These are phyloP conservation scores for Microbotryum saponariae DNA, from an alignment of 1,284 basidiomycete genomes.

Conservation along the genomic window DNA sequence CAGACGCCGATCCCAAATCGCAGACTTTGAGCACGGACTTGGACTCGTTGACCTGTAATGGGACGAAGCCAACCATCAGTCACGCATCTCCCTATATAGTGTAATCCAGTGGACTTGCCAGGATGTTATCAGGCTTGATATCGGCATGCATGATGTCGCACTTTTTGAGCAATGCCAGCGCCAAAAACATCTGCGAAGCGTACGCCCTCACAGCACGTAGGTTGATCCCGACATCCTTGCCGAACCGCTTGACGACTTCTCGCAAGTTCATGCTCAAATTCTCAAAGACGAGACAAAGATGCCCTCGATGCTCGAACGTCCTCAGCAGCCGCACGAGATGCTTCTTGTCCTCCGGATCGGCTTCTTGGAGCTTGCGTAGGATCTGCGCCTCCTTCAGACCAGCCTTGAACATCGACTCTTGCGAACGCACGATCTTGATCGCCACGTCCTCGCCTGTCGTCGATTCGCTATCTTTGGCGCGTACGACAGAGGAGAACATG, in stretches of 20 bases:
- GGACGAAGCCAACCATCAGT: constrained; percentile 2
- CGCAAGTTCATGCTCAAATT: constrained; percentile 94
- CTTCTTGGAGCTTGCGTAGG: constrained; percentile 71
- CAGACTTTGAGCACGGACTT: constrained; percentile 92
- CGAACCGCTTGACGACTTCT: constrained; percentile 97
- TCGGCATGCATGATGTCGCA: constrained; percentile 94
- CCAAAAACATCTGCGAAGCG: constrained; percentile 88
- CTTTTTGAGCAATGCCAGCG: constrained; percentile 76
- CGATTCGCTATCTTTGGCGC: constrained; percentile 71
- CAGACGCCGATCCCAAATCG: constrained; percentile 91
- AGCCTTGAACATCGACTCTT: constrained; percentile 97
- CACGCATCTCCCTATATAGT: not conserved
- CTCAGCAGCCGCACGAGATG: constrained; percentile 84
- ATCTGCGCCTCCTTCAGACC: constrained; percentile 89
- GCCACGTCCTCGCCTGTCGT: constrained; percentile 68
- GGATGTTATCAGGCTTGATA: constrained; percentile 92
- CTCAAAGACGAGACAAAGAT: constrained; percentile 95
- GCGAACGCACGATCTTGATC: constrained; percentile 92
- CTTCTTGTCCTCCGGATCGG: constrained; percentile 93
- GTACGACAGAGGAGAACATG: constrained; percentile 96
- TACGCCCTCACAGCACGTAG: constrained; percentile 95
- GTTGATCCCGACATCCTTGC: constrained; percentile 94
- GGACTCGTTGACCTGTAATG: constrained; percentile 74
- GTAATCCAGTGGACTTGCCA: constrained; percentile 51
- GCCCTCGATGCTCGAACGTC: constrained; percentile 93